phyloP scores from a whole-genome alignment of 192 early-diverging fungal species.

The Glomus cerebriforme region DNA sequence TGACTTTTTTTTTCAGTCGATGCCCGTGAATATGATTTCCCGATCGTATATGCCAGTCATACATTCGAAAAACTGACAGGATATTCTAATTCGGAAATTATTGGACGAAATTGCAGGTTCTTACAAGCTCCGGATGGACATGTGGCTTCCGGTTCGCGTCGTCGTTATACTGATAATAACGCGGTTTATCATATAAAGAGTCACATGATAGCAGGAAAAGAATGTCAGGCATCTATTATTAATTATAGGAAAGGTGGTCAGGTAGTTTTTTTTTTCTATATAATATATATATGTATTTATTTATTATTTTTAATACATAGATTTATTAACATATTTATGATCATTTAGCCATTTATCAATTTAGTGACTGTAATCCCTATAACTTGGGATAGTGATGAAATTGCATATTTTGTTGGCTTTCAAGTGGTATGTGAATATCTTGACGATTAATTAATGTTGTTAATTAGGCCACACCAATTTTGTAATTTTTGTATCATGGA shows the following conservation, averaged over 20 bases:
- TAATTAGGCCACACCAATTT: neutral
- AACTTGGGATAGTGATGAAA: slow-evolving; percentile 48
- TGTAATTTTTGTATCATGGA: too few species aligned
- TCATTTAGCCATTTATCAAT: slow-evolving; percentile 63
- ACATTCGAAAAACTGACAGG: slow-evolving; percentile 68
- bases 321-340: neutral
- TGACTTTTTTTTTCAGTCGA: slow-evolving; percentile 40
- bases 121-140: slow-evolving; percentile 55
- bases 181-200: slow-evolving; percentile 57
- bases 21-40: slow-evolving; percentile 59
- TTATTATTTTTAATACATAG: neutral
- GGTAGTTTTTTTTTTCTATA: slow-evolving; percentile 37
- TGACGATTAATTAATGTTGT: neutral
- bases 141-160: slow-evolving; percentile 50
- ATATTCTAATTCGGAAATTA: slow-evolving; percentile 45
- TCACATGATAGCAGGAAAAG: slow-evolving; percentile 50
- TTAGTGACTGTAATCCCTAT: slow-evolving; percentile 67
- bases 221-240: slow-evolving; percentile 66
- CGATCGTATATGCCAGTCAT: slow-evolving; percentile 64
- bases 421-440: slow-evolving; percentile 44
- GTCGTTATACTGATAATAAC: slow-evolving; percentile 59
- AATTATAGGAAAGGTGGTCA: slow-evolving; percentile 71
- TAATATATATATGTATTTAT: too few species aligned
- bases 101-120: slow-evolving; percentile 55
- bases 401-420: slow-evolving; percentile 67